These are phyloP conservation scores for Hymenoscyphus linearis DNA, from an alignment of 2,329 filamentous ascomycete genomes.

Conservation along the genomic window DNA sequence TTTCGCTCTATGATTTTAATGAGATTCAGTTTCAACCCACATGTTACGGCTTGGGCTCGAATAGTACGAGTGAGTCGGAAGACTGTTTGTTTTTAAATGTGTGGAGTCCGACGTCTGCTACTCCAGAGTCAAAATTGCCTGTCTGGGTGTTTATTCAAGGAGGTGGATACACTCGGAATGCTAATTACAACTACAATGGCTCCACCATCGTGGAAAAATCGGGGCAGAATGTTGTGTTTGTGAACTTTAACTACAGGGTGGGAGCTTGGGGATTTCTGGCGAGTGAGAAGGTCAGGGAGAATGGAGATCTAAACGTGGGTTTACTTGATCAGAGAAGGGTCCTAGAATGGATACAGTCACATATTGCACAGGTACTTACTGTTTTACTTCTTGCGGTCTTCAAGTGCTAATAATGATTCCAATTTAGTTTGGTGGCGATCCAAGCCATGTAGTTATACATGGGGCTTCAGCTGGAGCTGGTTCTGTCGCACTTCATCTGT, in stretches of 20 bases:
- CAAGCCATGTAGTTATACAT: constrained; percentile 41
- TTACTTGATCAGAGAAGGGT: constrained; percentile 57
- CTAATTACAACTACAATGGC: constrained; percentile 49
- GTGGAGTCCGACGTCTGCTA: constrained; percentile 39
- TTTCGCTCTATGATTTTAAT: neutral
- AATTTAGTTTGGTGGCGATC: constrained; percentile 40
- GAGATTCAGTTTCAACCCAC: constrained; percentile 38
- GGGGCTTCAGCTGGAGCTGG: constrained; percentile 44
- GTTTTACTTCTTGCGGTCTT: neutral
- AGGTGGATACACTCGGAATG: constrained; percentile 41
- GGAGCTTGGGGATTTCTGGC: constrained; percentile 59
- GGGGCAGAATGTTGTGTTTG: constrained; percentile 44
- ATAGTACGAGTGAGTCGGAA: constrained; percentile 31
- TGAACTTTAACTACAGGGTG: constrained; percentile 60
- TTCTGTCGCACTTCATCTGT: constrained; percentile 37
- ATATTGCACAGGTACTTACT: constrained; percentile 44
- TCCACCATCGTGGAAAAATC: constrained; percentile 42
- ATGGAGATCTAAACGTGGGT: constrained; percentile 58
- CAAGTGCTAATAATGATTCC: neutral
- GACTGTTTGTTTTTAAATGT: constrained; percentile 44
- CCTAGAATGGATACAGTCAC: constrained; percentile 54
- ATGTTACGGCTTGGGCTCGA: constrained; percentile 38
- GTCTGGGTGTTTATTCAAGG: constrained; percentile 51
- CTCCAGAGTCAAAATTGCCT: constrained; percentile 39
- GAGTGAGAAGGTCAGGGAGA: constrained; percentile 46